Conservation (phyloP, 2,329 filamentous ascomycete species). For the Aspergillus viridinutans region DNA sequence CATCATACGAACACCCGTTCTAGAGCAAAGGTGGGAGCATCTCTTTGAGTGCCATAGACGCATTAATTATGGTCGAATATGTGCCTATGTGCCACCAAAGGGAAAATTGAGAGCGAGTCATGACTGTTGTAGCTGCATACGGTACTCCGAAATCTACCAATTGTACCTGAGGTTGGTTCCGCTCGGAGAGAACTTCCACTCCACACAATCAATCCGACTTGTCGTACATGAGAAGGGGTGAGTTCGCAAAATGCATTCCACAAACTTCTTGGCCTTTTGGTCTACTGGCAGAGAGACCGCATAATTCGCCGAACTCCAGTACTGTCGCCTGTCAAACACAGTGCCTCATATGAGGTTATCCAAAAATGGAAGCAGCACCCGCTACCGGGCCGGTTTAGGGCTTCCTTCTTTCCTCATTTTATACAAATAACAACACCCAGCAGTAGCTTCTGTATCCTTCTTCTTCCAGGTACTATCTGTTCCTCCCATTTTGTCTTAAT, state of each 20-base stretch:
- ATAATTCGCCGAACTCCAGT: not conserved
- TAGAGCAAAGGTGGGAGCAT: no score
- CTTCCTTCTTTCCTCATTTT: slow-evolving; percentile 3
- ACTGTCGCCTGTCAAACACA: not conserved
- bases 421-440: not conserved
- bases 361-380: slow-evolving; percentile 5
- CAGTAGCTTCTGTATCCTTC: not conserved
- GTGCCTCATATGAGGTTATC: not conserved
- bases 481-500: not conserved
- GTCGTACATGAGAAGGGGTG: not conserved
- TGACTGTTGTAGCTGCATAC: no score
- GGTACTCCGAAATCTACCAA: no score
- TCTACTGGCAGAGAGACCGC: not conserved
- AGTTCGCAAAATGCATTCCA: not conserved
- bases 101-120: no score
- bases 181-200: not conserved
- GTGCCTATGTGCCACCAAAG: no score
- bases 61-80: no score
- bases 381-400: slow-evolving; percentile 21
- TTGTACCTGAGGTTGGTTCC: not conserved
- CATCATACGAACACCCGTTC: no score
- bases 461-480: not conserved
- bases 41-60: no score
- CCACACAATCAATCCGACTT: not conserved
- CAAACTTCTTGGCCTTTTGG: not conserved